Evolutionary conservation across 1,139 yeast genomes (phyloP).

Genomic region (Suhomyces kunorum): DNA sequence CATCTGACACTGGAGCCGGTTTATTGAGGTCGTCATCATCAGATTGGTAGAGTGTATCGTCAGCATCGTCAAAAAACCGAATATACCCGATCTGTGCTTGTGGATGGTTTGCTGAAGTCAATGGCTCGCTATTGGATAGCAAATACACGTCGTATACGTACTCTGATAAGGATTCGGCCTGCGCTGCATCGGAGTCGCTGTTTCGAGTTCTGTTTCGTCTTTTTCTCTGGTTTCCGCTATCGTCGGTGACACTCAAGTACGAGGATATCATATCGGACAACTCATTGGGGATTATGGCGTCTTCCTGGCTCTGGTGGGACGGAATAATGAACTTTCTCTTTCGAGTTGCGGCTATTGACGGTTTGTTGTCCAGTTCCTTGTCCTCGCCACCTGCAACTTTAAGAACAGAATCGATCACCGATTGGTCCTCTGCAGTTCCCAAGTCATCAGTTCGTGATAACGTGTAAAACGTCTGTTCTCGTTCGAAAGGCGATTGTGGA

Average conservation of each 20-base stretch:
- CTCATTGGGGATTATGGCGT: slow-evolving; percentile 53
- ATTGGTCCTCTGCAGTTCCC: slow-evolving; percentile 18
- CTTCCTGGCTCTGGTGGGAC: slow-evolving; percentile 40
- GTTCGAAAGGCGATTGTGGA: slow-evolving; percentile 19
- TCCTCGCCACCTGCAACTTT: slow-evolving; percentile 4
- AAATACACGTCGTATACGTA: slow-evolving; percentile 88
- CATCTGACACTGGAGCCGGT: slow-evolving; percentile 33
- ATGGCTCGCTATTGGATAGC: slow-evolving; percentile 33
- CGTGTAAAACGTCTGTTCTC: slow-evolving; percentile 37
- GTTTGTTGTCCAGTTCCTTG: background rate
- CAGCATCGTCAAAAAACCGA: slow-evolving; percentile 66
- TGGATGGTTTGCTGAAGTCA: slow-evolving; percentile 51
- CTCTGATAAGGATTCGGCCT: slow-evolving; percentile 47
- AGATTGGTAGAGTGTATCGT: slow-evolving; percentile 42
- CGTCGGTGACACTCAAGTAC: slow-evolving; percentile 39
- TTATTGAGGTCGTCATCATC: slow-evolving; percentile 53
- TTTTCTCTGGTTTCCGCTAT: slow-evolving; percentile 8
- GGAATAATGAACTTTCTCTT: slow-evolving; percentile 39
- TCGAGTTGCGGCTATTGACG: background rate
- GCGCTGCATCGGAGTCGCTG: slow-evolving; percentile 4
- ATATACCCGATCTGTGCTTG: slow-evolving; percentile 63
- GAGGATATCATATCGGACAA: slow-evolving; percentile 68
- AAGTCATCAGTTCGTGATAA: slow-evolving; percentile 64
- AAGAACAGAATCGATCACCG: slow-evolving; percentile 26
- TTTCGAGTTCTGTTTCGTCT: slow-evolving; percentile 11